A percentile compares a stretch with the other conserved stretches of the same genome.
Evolutionary conservation across 2,329 filamentous ascomycete genomes (phyloP).

Genomic region (Trichoderma koningiopsis): DNA sequence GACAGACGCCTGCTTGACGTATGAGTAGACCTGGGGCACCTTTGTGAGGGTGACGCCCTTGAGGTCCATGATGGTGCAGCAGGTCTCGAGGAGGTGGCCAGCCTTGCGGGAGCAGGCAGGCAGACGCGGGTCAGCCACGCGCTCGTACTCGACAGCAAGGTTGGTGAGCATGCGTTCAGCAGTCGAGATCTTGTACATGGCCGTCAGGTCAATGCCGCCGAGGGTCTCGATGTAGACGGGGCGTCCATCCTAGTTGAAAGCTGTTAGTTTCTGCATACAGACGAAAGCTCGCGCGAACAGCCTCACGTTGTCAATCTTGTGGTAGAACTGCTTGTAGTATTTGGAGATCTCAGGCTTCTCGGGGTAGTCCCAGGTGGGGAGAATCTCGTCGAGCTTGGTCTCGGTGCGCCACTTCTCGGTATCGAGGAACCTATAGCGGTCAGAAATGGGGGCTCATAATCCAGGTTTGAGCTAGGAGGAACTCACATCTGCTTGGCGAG

Average conservation of each 20-base stretch:
- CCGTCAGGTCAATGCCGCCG: slow-evolving; percentile 85
- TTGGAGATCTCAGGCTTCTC: slow-evolving; percentile 83
- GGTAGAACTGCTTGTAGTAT: slow-evolving; percentile 98
- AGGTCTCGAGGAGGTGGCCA: slow-evolving; percentile 89
- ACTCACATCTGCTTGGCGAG: slow-evolving; percentile 83
- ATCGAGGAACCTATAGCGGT: slow-evolving; percentile 74
- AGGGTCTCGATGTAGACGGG: slow-evolving; percentile 97
- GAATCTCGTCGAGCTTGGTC: slow-evolving; percentile 79
- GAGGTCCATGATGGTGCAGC: slow-evolving; percentile 97
- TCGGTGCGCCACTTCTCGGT: slow-evolving; percentile 89
- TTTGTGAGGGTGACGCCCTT: slow-evolving; percentile 88
- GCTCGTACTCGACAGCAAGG: slow-evolving; percentile 97
- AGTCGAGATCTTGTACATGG: slow-evolving; percentile 91
- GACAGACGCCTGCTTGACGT: slow-evolving; percentile 79
- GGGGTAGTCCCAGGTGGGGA: slow-evolving; percentile 80
- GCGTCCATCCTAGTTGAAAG: slow-evolving; percentile 73
- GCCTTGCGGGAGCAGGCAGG: slow-evolving; percentile 94
- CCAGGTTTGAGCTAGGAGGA: background rate
- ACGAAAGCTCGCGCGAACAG: slow-evolving; percentile 22
- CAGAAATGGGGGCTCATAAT: slow-evolving; percentile 14
- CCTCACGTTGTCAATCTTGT: slow-evolving; percentile 84
- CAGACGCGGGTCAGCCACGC: slow-evolving; percentile 86
- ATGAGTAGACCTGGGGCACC: slow-evolving; percentile 81
- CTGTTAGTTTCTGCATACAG: slow-evolving; percentile 12
- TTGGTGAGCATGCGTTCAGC: slow-evolving; percentile 94